Conservation (phyloP, 2,329 filamentous ascomycete species). For the Lasiodiplodia sp. region DNA sequence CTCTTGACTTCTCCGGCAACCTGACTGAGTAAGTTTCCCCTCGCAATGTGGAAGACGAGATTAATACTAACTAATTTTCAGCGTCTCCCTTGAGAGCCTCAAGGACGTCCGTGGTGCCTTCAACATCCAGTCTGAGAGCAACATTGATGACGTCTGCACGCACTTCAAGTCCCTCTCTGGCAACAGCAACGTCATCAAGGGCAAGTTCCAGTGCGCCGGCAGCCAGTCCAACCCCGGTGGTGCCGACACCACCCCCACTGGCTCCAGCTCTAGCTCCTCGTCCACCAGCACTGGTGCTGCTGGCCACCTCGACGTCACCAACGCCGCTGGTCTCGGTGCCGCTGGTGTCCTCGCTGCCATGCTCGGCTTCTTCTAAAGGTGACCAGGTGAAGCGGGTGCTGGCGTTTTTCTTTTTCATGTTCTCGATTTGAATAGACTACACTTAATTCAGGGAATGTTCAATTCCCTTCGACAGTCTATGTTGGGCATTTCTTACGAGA, state of each 20-base stretch:
- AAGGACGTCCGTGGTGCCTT: constrained; percentile 57
- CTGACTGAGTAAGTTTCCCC: constrained; percentile 74
- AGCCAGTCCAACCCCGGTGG: constrained; percentile 47
- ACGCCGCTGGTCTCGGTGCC: constrained; percentile 50
- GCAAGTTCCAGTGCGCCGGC: constrained; percentile 53
- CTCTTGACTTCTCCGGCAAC: constrained; percentile 83
- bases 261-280: constrained; percentile 32
- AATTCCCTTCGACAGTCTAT: constrained; percentile 22
- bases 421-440: constrained; percentile 48
- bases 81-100: constrained; percentile 71
- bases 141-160: constrained; percentile 51
- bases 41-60: background rate
- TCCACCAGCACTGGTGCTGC: constrained; percentile 46
- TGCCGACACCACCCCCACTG: constrained; percentile 44
- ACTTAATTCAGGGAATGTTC: constrained; percentile 32
- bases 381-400: constrained; percentile 38
- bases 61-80: constrained; percentile 52
- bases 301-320: constrained; percentile 49
- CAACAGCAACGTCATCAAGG: constrained; percentile 51
- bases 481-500: constrained; percentile 21
- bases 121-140: constrained; percentile 56
- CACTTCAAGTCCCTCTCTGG: constrained; percentile 51
- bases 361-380: constrained; percentile 54
- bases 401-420: constrained; percentile 41
- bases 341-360: constrained; percentile 57